A percentile compares a stretch with the other conserved stretches of the same genome.
Conservation (phyloP, 2,329 filamentous ascomycete genomes). For the Teratosphaeria destructans region DNA sequence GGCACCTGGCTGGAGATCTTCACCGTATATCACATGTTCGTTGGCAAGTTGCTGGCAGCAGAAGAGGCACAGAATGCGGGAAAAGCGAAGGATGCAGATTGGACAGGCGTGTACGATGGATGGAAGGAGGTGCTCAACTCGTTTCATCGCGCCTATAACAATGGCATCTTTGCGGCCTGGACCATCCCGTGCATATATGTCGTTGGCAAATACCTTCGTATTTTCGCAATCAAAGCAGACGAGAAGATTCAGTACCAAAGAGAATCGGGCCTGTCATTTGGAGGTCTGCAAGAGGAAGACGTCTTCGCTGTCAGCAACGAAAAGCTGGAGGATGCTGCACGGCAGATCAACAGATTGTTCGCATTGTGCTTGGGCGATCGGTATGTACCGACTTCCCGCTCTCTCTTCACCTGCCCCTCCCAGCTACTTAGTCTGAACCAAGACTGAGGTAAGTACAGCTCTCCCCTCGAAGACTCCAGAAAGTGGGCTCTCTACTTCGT, state of each 20-base stretch:
- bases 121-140: constrained; percentile 78
- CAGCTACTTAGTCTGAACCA: constrained; percentile 2
- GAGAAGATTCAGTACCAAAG: constrained; percentile 48
- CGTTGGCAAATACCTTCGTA: constrained; percentile 72
- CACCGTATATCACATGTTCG: constrained; percentile 70
- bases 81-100: constrained; percentile 45
- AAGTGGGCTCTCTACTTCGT: constrained; percentile 98
- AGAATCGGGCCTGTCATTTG: constrained; percentile 21
- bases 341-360: constrained; percentile 86
- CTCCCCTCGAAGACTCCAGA: constrained; percentile 73
- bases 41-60: constrained; percentile 59
- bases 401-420: not conserved
- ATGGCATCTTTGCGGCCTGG: constrained; percentile 71
- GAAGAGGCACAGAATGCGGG: constrained; percentile 44
- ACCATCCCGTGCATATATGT: constrained; percentile 84
- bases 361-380: constrained; percentile 81
- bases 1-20: constrained; percentile 84
- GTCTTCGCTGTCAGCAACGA: constrained; percentile 67
- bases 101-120: constrained; percentile 71
- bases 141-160: constrained; percentile 72
- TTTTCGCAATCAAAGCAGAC: constrained; percentile 87
- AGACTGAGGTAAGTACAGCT: constrained; percentile 40
- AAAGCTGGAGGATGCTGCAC: constrained; percentile 80
- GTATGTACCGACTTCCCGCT: constrained; percentile 38
- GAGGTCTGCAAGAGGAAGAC: constrained; percentile 69